Conservation (phyloP, 352 stramenopile species). For the Phytophthora agathidicida region DNA sequence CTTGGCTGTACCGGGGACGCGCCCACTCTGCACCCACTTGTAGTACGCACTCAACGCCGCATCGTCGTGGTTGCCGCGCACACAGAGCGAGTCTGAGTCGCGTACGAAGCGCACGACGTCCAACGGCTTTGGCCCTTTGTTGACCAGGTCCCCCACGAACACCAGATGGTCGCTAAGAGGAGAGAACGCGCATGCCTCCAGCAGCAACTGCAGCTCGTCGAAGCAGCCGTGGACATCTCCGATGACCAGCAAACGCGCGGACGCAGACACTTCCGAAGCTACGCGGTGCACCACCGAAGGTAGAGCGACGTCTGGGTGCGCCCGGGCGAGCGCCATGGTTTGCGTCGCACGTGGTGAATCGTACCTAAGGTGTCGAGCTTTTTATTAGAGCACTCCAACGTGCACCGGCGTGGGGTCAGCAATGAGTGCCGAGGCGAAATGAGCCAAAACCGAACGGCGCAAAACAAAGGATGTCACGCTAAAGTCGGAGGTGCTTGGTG, state of each 20-base stretch:
- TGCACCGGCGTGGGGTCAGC: no score
- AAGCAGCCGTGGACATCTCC: slow-evolving; percentile 94
- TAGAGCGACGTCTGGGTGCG: slow-evolving; percentile 56
- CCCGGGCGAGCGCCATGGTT: slow-evolving; percentile 37
- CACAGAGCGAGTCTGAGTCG: slow-evolving; percentile 53
- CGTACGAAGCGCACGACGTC: slow-evolving; percentile 82
- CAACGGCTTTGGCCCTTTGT: slow-evolving; percentile 90
- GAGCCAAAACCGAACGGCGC: neutral
- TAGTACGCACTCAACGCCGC: slow-evolving; percentile 69
- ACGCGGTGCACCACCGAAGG: slow-evolving; percentile 52
- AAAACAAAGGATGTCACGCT: slow-evolving; percentile 1
- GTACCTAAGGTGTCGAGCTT: no score
- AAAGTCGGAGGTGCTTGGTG: slow-evolving; percentile 7
- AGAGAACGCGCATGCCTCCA: slow-evolving; percentile 53
- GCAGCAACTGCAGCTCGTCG: slow-evolving; percentile 77
- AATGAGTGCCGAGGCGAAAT: neutral
- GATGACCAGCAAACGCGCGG: slow-evolving; percentile 78
- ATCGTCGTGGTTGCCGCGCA: slow-evolving; percentile 87
- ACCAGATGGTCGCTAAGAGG: slow-evolving; percentile 70
- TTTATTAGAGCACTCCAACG: no score
- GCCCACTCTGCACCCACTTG: slow-evolving; percentile 35
- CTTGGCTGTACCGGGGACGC: slow-evolving; percentile 29
- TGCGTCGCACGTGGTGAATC: no score
- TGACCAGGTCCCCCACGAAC: slow-evolving; percentile 93
- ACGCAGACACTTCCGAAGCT: slow-evolving; percentile 31